phyloP scores from a whole-genome alignment of 2,329 filamentous ascomycete genomes.

The Calycina herbarum region DNA sequence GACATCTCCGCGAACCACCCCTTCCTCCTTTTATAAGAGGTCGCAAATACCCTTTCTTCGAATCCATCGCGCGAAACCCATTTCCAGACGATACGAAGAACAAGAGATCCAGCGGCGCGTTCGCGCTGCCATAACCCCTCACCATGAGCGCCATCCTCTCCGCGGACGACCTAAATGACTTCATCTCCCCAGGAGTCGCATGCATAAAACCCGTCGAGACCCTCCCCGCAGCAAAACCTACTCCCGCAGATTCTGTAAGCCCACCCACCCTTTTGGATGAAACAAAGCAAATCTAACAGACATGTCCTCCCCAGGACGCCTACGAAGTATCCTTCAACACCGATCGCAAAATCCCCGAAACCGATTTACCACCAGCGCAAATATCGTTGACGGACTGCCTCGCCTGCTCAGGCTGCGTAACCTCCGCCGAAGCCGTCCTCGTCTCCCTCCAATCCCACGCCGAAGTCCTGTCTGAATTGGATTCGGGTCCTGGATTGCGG shows the following conservation, averaged over 20 bases:
- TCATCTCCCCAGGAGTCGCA: slow-evolving; percentile 94
- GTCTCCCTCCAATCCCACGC: slow-evolving; percentile 91
- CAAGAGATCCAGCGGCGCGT: slow-evolving; percentile 20
- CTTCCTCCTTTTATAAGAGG: background rate
- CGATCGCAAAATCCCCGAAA: slow-evolving; percentile 54
- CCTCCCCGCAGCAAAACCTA: slow-evolving; percentile 64
- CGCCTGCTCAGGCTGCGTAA: slow-evolving; percentile 96
- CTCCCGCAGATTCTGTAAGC: slow-evolving; percentile 40
- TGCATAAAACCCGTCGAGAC: slow-evolving; percentile 98
- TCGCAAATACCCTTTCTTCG: background rate
- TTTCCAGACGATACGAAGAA: background rate
- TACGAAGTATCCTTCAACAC: slow-evolving; percentile 96
- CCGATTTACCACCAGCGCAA: slow-evolving; percentile 70
- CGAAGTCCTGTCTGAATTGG: slow-evolving; percentile 82
- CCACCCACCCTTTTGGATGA: no score
- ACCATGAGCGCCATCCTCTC: slow-evolving; percentile 95
- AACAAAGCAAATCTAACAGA: no score
- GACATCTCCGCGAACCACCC: background rate
- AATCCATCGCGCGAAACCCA: background rate
- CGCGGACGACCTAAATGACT: slow-evolving; percentile 96
- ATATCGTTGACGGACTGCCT: slow-evolving; percentile 97
- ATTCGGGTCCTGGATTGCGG: slow-evolving; percentile 56
- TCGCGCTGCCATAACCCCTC: slow-evolving; percentile 20
- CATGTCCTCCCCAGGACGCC: slow-evolving; percentile 22
- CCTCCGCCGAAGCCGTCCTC: slow-evolving; percentile 94